Base-by-base conservation (phyloP, 164 flowering plant species). In the Chimonanthus salicifolius region DNA sequence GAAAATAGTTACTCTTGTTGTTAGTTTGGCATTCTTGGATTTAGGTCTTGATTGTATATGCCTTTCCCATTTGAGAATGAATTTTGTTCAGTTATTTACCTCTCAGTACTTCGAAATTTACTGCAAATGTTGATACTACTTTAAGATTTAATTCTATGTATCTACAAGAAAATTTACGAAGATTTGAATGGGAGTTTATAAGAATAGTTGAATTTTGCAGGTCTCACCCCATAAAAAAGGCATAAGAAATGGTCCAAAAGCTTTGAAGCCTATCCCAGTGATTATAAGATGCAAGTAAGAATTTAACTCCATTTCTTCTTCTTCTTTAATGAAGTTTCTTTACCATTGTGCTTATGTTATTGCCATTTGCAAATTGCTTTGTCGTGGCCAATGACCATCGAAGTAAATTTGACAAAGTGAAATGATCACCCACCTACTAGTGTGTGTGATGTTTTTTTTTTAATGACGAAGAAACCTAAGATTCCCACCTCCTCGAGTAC, bases 221-320 rank as follows among this genome's bases (percentile, higher is more conserved):
- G 80, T 80, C 68, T 83, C 95, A 63, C 82, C 58, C 7, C 87
- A 89, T 79, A 94, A 88, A 81, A 87, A 84, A 80, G 92, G 97
- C 71, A 84, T 92, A 68, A 86, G 98, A 84, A 94, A 92, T 84
- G 97, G 95, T 67, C 95, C 98, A 33, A 92, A 85, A 81, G 97
- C 97, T 72, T 74, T 94, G 81, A 94, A 94, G 80, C 97, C 97
- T 47, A 78, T 79, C 74, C 95, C 97, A 2, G 94, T 94, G 58
- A 92, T 92, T 47, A 70, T 92, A 47, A 88, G 94, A 3, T 94
- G 97, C 97, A 90, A 49, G 97, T 92, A 85, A 86, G 90, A 51
- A 15, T 6, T 71, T 73, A 67, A 11, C 3, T 69, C 43, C 20
- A 43, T 62, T 16, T 33, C 33, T 33, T 33, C 33, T 18, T 43